These are phyloP conservation scores for Entomophthora muscae DNA, from an alignment of 371 early-diverging fungal species.

Conservation along the genomic window DNA sequence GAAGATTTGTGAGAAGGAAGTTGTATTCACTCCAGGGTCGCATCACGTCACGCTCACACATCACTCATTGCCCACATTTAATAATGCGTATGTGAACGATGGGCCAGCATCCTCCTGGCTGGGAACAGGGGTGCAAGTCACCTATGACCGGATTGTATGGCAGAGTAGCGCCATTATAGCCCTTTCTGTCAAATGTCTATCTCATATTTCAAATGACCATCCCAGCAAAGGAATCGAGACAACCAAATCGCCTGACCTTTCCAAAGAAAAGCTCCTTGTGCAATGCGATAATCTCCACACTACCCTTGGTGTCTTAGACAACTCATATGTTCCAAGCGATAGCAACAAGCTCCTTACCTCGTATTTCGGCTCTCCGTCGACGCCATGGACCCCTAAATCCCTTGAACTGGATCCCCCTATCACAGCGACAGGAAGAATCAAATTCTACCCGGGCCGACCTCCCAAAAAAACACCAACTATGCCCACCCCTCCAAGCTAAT, in stretches of 20 bases:
- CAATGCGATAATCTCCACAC: background rate
- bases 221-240: background rate
- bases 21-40: background rate
- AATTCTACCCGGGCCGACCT: background rate
- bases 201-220: background rate
- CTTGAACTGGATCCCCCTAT: background rate
- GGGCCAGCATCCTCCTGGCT: background rate
- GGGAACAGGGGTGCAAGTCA: background rate
- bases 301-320: background rate
- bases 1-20: background rate
- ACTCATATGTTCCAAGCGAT: background rate
- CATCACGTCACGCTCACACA: background rate
- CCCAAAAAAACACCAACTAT: no score
- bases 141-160: background rate
- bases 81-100: background rate
- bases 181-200: background rate
- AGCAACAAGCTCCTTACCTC: background rate
- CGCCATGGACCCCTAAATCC: background rate
- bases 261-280: background rate
- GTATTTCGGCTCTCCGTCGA: background rate
- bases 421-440: background rate
- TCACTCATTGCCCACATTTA: background rate
- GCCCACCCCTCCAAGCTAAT: no score
- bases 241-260: background rate
- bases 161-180: background rate